These are phyloP conservation scores for Wickerhamiella brachini DNA, from an alignment of 805 yeast species.

Conservation along the genomic window DNA sequence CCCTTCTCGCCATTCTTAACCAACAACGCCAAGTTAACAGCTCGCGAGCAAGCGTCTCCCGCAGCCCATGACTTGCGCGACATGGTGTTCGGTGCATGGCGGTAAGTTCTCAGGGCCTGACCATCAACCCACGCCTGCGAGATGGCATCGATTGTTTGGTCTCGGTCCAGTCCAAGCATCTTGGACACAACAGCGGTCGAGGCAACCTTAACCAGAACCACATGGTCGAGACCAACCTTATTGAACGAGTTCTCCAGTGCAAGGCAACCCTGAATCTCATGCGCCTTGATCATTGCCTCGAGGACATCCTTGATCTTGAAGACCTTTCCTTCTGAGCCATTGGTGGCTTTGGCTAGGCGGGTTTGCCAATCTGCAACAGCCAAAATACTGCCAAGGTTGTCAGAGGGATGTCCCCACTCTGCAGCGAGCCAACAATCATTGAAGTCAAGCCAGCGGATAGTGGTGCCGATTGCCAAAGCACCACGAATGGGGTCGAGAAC, in stretches of 20 bases:
- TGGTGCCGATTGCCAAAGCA: conserved; percentile 43
- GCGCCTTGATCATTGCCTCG: conserved; percentile 48
- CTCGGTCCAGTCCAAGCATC: conserved; percentile 36
- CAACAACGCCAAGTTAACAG: conserved; percentile 40
- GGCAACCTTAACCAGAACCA: conserved; percentile 43
- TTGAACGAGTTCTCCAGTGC: conserved; percentile 50
- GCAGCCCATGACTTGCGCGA: conserved; percentile 58
- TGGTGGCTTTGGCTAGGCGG: conserved; percentile 30
- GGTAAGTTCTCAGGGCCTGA: conserved; percentile 42
- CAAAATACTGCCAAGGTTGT: conserved; percentile 44
- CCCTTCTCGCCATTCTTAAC: conserved; percentile 42
- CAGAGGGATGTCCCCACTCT: conserved; percentile 61
- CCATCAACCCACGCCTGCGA: conserved; percentile 54
- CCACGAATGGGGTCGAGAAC: conserved; percentile 44
- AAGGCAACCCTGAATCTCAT: conserved; percentile 46
- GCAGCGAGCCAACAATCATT: conserved; percentile 57
- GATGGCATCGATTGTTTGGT: conserved; percentile 41
- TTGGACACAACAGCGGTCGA: conserved; percentile 46
- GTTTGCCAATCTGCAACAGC: conserved; percentile 46
- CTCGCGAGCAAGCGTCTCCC: conserved; percentile 47
- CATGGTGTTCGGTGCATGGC: conserved; percentile 53
- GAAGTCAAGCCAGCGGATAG: conserved; percentile 47
- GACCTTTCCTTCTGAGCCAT: conserved; percentile 27
- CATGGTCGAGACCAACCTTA: conserved; percentile 47
- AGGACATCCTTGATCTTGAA: conserved; percentile 38